Conservation (phyloP, 495 filamentous ascomycete species). For the Penicillium crystallinum region DNA sequence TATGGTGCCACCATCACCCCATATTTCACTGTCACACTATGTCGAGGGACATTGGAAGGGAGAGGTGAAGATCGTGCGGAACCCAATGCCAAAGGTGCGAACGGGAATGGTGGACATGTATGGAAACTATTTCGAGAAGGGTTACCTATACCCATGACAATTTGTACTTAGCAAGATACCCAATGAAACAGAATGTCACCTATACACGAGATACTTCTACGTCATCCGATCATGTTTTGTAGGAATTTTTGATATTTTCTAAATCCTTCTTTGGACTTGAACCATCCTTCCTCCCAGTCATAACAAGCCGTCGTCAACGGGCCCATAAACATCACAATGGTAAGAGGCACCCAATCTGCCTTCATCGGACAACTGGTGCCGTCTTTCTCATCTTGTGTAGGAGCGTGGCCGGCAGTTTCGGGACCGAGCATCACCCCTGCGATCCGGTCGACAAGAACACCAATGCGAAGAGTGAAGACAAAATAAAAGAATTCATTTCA, state of each 20-base stretch:
- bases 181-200: neutral
- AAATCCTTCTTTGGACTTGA: constrained; percentile 9
- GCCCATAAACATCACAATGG: constrained; percentile 17
- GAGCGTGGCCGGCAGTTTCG: constrained; percentile 11
- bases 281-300: constrained; percentile 12
- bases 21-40: constrained; percentile 27
- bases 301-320: constrained; percentile 16
- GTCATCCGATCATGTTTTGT: constrained; percentile 2
- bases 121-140: constrained; percentile 52
- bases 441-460: constrained; percentile 22
- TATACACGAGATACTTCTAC: neutral
- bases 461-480: constrained; percentile 25
- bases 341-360: constrained; percentile 24
- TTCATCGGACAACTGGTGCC: constrained; percentile 14
- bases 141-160: constrained; percentile 45
- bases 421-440: constrained; percentile 12
- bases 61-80: constrained; percentile 48
- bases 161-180: constrained; percentile 1
- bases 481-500: constrained; percentile 35
- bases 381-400: constrained; percentile 17
- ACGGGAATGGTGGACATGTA: constrained; percentile 48
- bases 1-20: constrained; percentile 15
- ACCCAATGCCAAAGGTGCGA: constrained; percentile 37
- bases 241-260: constrained; percentile 23
- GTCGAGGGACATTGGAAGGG: constrained; percentile 52